Conservation (phyloP, 768 basidiomycete genomes). For the Suillus alpinus region DNA sequence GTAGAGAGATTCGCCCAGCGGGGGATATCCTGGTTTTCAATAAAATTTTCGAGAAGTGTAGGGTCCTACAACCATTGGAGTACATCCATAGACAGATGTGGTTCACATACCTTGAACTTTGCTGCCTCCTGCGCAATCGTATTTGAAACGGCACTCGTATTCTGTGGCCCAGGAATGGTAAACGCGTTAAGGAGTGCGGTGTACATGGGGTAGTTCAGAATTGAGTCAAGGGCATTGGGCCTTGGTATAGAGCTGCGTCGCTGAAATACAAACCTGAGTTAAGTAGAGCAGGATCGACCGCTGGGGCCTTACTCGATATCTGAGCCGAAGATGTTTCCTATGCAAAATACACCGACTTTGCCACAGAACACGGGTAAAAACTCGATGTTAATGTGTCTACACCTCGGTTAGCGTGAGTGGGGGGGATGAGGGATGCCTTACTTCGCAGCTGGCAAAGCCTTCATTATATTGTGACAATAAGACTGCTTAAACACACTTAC, state of each 20-base stretch:
- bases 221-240: conserved; percentile 61
- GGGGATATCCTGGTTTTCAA: conserved; percentile 77
- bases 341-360: conserved; percentile 81
- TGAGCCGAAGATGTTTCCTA: conserved; percentile 72
- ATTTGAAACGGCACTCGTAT: conserved; percentile 55
- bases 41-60: conserved; percentile 63
- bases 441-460: conserved; percentile 29
- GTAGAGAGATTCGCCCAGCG: conserved; percentile 72
- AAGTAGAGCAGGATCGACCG: neutral
- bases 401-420: conserved; percentile 6
- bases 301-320: conserved; percentile 42
- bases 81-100: neutral
- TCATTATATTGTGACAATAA: neutral
- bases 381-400: conserved; percentile 61
- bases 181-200: conserved; percentile 62
- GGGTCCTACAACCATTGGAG: conserved; percentile 15
- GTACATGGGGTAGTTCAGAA: conserved; percentile 73
- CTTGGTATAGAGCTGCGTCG: conserved; percentile 57
- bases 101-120: conserved; percentile 42
- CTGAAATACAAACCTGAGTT: conserved; percentile 32
- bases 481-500: conserved; percentile 20
- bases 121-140: conserved; percentile 51
- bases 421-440: conserved; percentile 9
- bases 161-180: conserved; percentile 63
- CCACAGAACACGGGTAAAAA: conserved; percentile 79